These are phyloP conservation scores for Pluteus cervinus DNA, from an alignment of 768 basidiomycete genomes.

Conservation along the genomic window DNA sequence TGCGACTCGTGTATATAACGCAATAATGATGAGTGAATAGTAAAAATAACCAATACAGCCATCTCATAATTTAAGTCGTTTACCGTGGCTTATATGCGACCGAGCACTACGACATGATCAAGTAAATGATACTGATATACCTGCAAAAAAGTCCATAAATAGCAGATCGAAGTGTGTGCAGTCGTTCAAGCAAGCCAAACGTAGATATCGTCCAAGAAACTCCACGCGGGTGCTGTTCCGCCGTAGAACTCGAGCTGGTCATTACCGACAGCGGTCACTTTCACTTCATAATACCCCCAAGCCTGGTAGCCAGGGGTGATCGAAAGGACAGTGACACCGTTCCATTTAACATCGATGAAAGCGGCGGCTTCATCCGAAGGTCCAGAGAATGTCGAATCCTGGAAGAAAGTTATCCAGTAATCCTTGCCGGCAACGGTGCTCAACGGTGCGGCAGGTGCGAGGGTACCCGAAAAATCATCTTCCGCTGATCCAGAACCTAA, in stretches of 20 bases:
- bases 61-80: no score
- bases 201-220: constrained; percentile 39
- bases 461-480: constrained; percentile 32
- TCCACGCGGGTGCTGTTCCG: constrained; percentile 41
- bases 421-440: constrained; percentile 27
- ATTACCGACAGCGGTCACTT: constrained; percentile 27
- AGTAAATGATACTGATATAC: no score
- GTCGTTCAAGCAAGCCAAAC: no score
- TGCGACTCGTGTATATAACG: no score
- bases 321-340: constrained; percentile 26
- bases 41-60: no score
- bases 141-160: no score
- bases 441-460: constrained; percentile 25
- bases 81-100: no score
- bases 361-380: constrained; percentile 23
- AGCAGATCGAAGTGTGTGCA: no score
- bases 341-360: constrained; percentile 38
- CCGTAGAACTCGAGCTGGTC: constrained; percentile 36
- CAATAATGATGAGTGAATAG: no score
- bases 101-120: no score
- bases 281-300: constrained; percentile 32
- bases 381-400: constrained; percentile 31
- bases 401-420: constrained; percentile 39
- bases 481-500: constrained; percentile 36
- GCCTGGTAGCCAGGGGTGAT: constrained; percentile 29